Evolutionary conservation across 139 green algal species (phyloP).

Genomic region (Bryopsis sp.): DNA sequence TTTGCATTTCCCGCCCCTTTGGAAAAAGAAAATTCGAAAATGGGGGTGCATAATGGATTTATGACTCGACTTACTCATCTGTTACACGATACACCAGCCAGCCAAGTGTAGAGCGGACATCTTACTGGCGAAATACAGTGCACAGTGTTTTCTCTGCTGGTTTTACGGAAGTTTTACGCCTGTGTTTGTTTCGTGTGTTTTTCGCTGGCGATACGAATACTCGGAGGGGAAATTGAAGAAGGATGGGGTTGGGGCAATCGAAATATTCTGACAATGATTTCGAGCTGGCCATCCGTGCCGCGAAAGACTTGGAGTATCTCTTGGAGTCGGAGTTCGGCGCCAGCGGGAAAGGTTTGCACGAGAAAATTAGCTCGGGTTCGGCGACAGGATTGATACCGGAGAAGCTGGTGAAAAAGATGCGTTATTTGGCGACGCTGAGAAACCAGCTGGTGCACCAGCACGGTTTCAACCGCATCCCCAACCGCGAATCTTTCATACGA

Average conservation of each 20-base stretch:
- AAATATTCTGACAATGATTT: conserved; percentile 8
- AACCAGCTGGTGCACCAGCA: conserved; percentile 15
- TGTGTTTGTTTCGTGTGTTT: too few relatives aligned
- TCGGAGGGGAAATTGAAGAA: too few relatives aligned
- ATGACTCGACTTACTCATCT: too few relatives aligned
- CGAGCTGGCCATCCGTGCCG: conserved; percentile 3
- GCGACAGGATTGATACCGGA: not conserved
- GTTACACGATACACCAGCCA: too few relatives aligned
- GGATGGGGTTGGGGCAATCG: conserved; percentile 1
- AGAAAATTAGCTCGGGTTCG: conserved; percentile 11
- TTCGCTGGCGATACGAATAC: too few relatives aligned
- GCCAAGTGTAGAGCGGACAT: too few relatives aligned
- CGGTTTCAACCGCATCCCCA: not conserved
- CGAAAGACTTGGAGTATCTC: conserved; percentile 13
- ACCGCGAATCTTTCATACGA: conserved; percentile 1
- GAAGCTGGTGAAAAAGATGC: conserved; percentile 17
- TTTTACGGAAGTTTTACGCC: too few relatives aligned
- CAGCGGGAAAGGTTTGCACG: not conserved
- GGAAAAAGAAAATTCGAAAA: too few relatives aligned
- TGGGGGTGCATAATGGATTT: too few relatives aligned
- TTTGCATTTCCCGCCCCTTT: too few relatives aligned
- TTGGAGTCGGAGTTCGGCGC: conserved; percentile 14
- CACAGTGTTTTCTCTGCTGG: too few relatives aligned
- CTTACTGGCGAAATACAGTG: too few relatives aligned
- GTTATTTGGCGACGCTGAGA: conserved; percentile 11